Evolutionary conservation across 176 grass and related monocot genomes (phyloP).

Genomic region (Avena insularis): DNA sequence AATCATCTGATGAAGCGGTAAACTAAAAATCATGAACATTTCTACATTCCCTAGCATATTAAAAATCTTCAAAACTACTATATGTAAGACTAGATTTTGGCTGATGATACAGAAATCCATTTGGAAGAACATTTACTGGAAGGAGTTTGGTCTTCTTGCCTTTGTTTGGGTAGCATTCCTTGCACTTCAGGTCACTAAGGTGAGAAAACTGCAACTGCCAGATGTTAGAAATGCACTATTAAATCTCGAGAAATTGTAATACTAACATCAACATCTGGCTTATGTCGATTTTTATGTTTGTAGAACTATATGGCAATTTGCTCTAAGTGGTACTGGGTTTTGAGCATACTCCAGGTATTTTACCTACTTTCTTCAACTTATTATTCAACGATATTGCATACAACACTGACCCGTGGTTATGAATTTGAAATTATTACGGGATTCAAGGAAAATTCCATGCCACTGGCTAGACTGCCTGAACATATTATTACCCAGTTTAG

Average conservation of each 20-base stretch:
- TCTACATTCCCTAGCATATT: background rate
- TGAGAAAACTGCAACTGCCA: background rate
- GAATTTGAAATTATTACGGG: background rate
- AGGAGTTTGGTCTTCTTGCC: conserved; percentile 70
- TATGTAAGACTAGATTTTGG: background rate
- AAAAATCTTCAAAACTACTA: background rate
- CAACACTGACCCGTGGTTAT: background rate
- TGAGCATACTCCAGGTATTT: conserved; percentile 74
- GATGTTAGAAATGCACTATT: too few species aligned
- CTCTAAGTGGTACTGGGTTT: conserved; percentile 70
- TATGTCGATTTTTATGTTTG: background rate
- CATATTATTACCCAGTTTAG: background rate
- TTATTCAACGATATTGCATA: background rate
- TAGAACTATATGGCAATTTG: conserved; percentile 70
- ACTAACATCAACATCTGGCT: background rate
- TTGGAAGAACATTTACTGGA: conserved; percentile 79
- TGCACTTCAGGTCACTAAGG: conserved; percentile 75
- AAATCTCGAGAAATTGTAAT: background rate
- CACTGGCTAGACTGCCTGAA: background rate
- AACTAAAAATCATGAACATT: background rate
- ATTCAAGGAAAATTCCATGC: conserved; percentile 4
- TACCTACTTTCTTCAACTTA: background rate
- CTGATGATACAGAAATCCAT: conserved; percentile 50
- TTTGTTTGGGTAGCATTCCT: conserved; percentile 83
- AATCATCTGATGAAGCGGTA: conserved; percentile 20